A percentile compares a stretch with the other conserved stretches of the same genome.
phyloP scores from a whole-genome alignment of 805 yeast genomes.

The Candida ascalaphidarum region DNA sequence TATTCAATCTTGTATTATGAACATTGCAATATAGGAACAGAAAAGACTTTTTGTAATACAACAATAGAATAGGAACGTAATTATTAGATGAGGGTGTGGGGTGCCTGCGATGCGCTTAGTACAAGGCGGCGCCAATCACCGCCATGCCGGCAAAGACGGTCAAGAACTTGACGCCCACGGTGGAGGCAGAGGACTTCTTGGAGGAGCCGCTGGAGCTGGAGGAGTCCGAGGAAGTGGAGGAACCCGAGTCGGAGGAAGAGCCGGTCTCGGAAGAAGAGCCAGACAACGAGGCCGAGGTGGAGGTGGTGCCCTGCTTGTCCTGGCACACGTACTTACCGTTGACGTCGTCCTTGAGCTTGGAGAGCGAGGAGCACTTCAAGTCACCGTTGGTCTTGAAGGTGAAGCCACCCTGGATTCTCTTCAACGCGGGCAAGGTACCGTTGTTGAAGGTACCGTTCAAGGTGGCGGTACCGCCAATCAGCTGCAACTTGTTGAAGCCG shows the following conservation, averaged over 20 bases:
- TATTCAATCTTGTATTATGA: too few species aligned
- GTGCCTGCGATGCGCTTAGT: too few species aligned
- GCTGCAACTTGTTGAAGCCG: slow-evolving; percentile 65
- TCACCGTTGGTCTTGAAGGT: slow-evolving; percentile 67
- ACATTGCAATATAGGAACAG: too few species aligned
- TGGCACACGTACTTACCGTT: slow-evolving; percentile 81
- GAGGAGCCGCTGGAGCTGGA: slow-evolving; percentile 10
- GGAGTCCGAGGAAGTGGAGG: slow-evolving; percentile 14
- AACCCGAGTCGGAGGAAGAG: slow-evolving; percentile 19
- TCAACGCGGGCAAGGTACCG: slow-evolving; percentile 67
- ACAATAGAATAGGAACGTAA: too few species aligned
- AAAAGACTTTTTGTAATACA: too few species aligned
- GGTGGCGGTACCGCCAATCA: slow-evolving; percentile 84
- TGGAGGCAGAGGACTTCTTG: slow-evolving; percentile 17
- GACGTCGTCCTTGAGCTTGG: slow-evolving; percentile 58
- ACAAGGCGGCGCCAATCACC: slow-evolving; percentile 30
- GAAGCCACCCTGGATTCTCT: slow-evolving; percentile 89
- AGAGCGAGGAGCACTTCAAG: slow-evolving; percentile 74
- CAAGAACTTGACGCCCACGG: slow-evolving; percentile 15
- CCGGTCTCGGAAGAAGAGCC: slow-evolving; percentile 14
- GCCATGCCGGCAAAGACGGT: slow-evolving; percentile 24
- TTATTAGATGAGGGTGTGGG: too few species aligned
- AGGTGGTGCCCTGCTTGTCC: slow-evolving; percentile 43
- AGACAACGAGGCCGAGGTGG: slow-evolving; percentile 35
- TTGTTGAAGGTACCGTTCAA: slow-evolving; percentile 73